Evolutionary conservation across 352 stramenopile genomes (phyloP).

Genomic region (Phytophthora meadii): DNA sequence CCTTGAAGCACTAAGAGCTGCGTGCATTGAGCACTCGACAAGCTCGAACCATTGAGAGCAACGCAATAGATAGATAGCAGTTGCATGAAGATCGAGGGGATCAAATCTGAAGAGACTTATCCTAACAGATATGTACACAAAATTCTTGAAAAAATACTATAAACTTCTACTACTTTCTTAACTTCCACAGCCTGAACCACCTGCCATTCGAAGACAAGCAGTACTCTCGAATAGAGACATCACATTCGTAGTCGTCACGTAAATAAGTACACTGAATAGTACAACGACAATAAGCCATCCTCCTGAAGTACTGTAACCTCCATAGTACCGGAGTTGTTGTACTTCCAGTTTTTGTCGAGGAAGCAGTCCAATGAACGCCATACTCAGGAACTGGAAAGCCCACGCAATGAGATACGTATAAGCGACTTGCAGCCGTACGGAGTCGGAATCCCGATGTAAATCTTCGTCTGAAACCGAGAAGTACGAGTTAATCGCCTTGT

Average conservation of each 20-base stretch:
- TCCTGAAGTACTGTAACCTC: conserved; percentile 53
- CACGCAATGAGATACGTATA: conserved; percentile 63
- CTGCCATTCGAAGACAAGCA: conserved; percentile 67
- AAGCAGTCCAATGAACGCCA: conserved; percentile 53
- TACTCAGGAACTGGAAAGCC: conserved; percentile 51
- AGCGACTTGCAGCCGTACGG: conserved; percentile 48
- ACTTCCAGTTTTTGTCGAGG: conserved; percentile 69
- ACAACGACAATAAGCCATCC: conserved; percentile 48
- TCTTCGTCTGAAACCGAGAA: conserved; percentile 48
- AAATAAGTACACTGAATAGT: conserved; percentile 46
- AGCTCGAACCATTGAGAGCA: conserved; percentile 25
- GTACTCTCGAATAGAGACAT: conserved; percentile 62
- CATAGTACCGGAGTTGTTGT: conserved; percentile 70
- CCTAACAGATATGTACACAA: not conserved
- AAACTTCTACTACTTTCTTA: not conserved
- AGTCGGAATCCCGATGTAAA: conserved; percentile 28
- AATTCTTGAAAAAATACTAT: not conserved
- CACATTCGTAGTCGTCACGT: conserved; percentile 49
- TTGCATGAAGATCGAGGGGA: conserved; percentile 13
- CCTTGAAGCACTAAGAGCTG: conserved; percentile 42
- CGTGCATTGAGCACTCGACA: conserved; percentile 30
- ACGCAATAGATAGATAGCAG: conserved; percentile 40
- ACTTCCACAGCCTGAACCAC: conserved; percentile 57
- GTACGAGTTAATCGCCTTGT: conserved; percentile 52
- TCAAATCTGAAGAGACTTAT: conserved; percentile 10